Percentiles rank a stretch among this genome's conserved stretches.
phyloP scores from a whole-genome alignment of 306 rosid genomes.

The Trifolium subterraneum region DNA sequence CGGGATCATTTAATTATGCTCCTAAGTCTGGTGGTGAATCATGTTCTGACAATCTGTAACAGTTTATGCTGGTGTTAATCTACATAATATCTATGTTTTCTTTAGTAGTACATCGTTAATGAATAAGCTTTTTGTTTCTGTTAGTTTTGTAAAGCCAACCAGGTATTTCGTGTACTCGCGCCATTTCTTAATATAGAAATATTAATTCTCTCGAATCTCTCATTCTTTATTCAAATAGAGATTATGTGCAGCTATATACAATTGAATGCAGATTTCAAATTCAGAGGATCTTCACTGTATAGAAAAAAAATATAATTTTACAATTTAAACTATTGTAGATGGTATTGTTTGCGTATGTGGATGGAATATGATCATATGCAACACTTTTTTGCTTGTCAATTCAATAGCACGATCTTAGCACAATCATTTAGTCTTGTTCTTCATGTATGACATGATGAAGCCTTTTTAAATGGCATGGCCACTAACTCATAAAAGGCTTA shows the following conservation, averaged over 20 bases:
- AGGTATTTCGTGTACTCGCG: slow-evolving; percentile 41
- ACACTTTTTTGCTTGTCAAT: neutral
- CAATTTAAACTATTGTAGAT: neutral
- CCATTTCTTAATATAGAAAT: slow-evolving; percentile 46
- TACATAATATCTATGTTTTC: slow-evolving; percentile 33
- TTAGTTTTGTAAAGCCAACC: slow-evolving; percentile 42
- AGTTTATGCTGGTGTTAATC: slow-evolving; percentile 39
- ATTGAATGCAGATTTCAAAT: neutral
- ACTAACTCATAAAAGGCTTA: neutral
- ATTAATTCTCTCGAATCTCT: slow-evolving; percentile 38
- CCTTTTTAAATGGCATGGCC: slow-evolving; percentile 15
- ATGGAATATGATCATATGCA: neutral
- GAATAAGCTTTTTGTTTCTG: slow-evolving; percentile 44
- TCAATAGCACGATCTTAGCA: neutral
- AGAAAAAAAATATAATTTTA: neutral
- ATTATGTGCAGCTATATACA: slow-evolving; percentile 15
- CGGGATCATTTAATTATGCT: slow-evolving; percentile 68
- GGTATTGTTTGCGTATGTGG: neutral
- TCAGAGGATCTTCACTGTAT: slow-evolving; percentile 14
- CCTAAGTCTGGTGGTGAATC: slow-evolving; percentile 68
- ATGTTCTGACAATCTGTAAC: slow-evolving; percentile 51
- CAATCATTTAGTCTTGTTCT: neutral
- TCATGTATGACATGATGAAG: slow-evolving; percentile 10
- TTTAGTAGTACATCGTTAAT: slow-evolving; percentile 33
- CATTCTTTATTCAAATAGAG: slow-evolving; percentile 10